These are phyloP conservation scores for Trichophyton schoenleinii DNA, from an alignment of 2,329 filamentous ascomycete genomes.

Conservation along the genomic window DNA sequence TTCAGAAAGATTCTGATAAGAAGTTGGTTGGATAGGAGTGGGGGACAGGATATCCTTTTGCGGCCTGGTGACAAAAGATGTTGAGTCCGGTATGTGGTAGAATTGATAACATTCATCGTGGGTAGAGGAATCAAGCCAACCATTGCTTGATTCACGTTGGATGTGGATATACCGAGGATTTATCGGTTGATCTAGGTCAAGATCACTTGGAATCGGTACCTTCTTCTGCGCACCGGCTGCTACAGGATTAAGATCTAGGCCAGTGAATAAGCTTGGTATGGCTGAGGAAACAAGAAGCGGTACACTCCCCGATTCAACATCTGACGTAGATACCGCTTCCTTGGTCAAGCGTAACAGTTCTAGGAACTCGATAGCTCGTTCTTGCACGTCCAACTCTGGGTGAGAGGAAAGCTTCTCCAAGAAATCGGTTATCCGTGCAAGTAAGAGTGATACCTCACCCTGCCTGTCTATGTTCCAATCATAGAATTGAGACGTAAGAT, in stretches of 20 bases:
- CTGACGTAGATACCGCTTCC: conserved; percentile 48
- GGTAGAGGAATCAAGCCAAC: conserved; percentile 37
- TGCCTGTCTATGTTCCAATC: conserved; percentile 64
- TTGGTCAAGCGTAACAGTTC: conserved; percentile 78
- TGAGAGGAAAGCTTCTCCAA: conserved; percentile 68
- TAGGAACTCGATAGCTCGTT: conserved; percentile 81
- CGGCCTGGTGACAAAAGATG: not conserved
- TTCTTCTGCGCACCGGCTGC: conserved; percentile 70
- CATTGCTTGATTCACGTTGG: conserved; percentile 44
- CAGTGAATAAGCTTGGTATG: conserved; percentile 74
- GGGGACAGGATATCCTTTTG: conserved; percentile 15
- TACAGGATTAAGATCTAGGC: conserved; percentile 85
- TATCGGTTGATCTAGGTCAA: conserved; percentile 73
- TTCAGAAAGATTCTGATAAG: conserved; percentile 25
- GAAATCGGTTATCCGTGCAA: conserved; percentile 69
- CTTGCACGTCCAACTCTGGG: conserved; percentile 85
- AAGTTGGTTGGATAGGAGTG: conserved; percentile 17
- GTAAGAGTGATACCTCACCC: conserved; percentile 60
- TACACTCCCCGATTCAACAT: conserved; percentile 40
- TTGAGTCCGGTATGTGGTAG: conserved; percentile 26
- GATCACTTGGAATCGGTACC: conserved; percentile 61
- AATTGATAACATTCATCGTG: conserved; percentile 31
- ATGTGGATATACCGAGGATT: conserved; percentile 60
- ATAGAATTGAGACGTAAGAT: conserved; percentile 53
- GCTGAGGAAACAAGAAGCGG: conserved; percentile 81